Conservation (phyloP, 1,139 yeast species). For the Lodderomyces theae region DNA sequence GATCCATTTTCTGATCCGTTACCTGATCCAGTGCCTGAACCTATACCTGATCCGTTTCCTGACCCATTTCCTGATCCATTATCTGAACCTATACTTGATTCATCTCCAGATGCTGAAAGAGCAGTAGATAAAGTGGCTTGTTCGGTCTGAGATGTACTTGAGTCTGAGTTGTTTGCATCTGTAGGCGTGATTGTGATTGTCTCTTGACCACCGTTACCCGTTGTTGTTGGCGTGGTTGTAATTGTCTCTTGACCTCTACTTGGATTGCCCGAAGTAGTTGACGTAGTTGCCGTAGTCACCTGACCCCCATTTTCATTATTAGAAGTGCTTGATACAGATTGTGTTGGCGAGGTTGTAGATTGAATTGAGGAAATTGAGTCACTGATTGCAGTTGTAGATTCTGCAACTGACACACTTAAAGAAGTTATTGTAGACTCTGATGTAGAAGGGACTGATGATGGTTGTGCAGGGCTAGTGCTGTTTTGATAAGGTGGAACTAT, state of each 20-base stretch:
- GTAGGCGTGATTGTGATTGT: not conserved
- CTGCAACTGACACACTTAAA: constrained; percentile 17
- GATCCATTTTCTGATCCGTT: not conserved
- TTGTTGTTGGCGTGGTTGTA: not conserved
- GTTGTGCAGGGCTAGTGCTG: not conserved
- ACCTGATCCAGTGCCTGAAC: no score
- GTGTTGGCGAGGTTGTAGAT: not conserved
- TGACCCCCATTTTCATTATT: not conserved
- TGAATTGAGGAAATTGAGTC: constrained; percentile 53
- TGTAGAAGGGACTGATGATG: not conserved
- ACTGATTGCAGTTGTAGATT: constrained; percentile 58
- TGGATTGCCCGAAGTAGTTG: not conserved
- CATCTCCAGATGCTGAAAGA: not conserved
- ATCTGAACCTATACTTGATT: no score
- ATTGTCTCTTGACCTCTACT: not conserved
- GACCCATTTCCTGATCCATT: not conserved
- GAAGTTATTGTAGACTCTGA: constrained; percentile 1
- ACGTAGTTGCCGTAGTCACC: not conserved
- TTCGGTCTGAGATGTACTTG: not conserved
- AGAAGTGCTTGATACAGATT: not conserved
- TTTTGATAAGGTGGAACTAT: constrained; percentile 5
- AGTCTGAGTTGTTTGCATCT: not conserved
- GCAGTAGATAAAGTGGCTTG: not conserved
- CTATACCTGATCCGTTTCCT: not conserved
- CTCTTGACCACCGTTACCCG: not conserved